Base-by-base conservation (phyloP, 176 grass and related monocot genomes). In the Eragrostis curvula region DNA sequence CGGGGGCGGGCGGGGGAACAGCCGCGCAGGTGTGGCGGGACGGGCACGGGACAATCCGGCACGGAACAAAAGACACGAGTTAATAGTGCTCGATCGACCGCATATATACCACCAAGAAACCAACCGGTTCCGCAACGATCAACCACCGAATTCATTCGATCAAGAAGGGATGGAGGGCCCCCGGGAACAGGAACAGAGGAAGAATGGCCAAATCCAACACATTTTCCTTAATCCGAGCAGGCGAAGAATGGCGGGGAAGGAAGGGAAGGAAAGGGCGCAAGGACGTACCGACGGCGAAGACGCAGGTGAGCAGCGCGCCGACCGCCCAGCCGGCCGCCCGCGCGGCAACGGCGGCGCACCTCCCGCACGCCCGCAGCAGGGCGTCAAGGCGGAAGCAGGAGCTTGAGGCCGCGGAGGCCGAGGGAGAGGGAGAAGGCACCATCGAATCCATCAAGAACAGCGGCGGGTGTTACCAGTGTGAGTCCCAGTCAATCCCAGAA, bases 201-300 rank as follows among this genome's bases (percentile, higher is more conserved):
- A 41, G 25, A 24, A 12, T 9, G 49, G n/a, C 3, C 49, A 8
- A 28, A 32, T 2, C 42, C 25, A 20, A 2, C 29, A 10, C 64
- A 42, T 10, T 45, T 7, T 8, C 43, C 3, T 4, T 45, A 45
- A 45, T 45, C 9, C 43, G 43, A 45, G 1, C 43, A 51, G 14
- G 14, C 1, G 15, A 58, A 70, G 70, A 24, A 64, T 18, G 21
- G 68, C n/a, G 21, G 1, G 20, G 48, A 68, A 1, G 20, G 30
- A 10, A 5, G 15, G 0, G 60, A 6, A 1, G 41, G n/a, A 8
- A 65, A 45, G 9, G 0, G 32, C 4, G 32, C 32, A 36, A 8
- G 29, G 44, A 89, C 84, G 76, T 71, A 97, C 94, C 87, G 73
- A 90, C 14, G 83, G 94, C 87, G 80, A 97, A 91, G 75, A 85